Percentiles rank a stretch among this genome's conserved stretches.
Evolutionary conservation across 306 rosid genomes (phyloP).

Genomic region (Lathyrus oleraceus): DNA sequence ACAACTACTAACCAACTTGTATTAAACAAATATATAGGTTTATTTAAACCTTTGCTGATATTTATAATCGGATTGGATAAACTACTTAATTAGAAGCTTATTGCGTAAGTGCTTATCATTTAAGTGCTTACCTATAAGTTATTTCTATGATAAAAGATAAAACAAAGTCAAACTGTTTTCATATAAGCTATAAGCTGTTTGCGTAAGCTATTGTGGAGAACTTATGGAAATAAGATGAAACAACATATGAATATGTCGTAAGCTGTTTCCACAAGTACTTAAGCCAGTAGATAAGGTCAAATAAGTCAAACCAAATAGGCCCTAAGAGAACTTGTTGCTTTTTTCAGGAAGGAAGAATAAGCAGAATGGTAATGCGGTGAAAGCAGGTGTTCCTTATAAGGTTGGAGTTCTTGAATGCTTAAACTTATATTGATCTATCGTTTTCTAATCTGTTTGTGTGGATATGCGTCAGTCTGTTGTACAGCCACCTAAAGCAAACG

Average conservation of each 20-base stretch:
- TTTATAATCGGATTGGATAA: constrained; percentile 2
- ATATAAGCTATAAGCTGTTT: background rate
- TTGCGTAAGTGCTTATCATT: no score
- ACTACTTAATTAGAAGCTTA: background rate
- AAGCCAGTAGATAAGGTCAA: background rate
- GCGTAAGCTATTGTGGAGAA: background rate
- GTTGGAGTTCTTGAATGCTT: constrained; percentile 47
- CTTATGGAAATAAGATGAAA: background rate
- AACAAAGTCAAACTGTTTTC: background rate
- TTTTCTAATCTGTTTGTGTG: constrained; percentile 41
- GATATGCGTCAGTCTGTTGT: constrained; percentile 55
- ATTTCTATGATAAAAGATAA: background rate
- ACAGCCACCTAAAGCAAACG: constrained; percentile 60
- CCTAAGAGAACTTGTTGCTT: constrained; percentile 29
- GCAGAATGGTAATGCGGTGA: constrained; percentile 62
- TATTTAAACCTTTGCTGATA: constrained; percentile 18
- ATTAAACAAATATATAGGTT: background rate
- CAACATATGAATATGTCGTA: background rate
- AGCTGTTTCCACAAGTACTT: background rate
- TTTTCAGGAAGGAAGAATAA: constrained; percentile 58
- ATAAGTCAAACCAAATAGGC: background rate
- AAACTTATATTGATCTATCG: constrained; percentile 8
- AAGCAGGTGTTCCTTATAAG: constrained; percentile 77
- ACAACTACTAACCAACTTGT: constrained; percentile 13
- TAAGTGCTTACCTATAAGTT: no score